phyloP scores from a whole-genome alignment of 495 filamentous ascomycete genomes.

The Annulohypoxylon maeteangense region DNA sequence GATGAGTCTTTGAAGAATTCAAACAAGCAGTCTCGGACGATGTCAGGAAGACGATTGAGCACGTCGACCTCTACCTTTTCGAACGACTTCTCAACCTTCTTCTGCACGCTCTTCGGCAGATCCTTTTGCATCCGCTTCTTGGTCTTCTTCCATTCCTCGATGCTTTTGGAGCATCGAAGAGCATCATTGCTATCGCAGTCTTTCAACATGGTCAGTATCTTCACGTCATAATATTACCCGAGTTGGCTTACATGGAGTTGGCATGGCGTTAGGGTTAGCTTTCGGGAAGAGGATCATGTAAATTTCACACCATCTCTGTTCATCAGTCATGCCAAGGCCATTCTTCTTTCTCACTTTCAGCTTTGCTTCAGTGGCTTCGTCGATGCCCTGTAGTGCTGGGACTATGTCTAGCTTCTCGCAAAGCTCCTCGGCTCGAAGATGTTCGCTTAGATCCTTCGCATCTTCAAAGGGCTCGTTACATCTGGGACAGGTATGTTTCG shows the following conservation, averaged over 20 bases:
- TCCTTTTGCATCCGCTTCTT: conserved; percentile 43
- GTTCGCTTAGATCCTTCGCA: conserved; percentile 48
- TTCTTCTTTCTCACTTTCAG: conserved; percentile 54
- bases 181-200: conserved; percentile 45
- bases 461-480: conserved; percentile 54
- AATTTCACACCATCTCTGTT: conserved; percentile 58
- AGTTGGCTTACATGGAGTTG: conserved; percentile 52
- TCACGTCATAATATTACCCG: background rate
- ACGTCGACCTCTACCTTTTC: conserved; percentile 41
- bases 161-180: conserved; percentile 27
- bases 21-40: conserved; percentile 38
- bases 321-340: conserved; percentile 53
- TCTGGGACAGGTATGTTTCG: conserved; percentile 53
- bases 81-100: conserved; percentile 41
- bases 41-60: conserved; percentile 37
- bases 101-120: conserved; percentile 40
- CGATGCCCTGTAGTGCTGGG: conserved; percentile 41
- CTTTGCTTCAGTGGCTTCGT: conserved; percentile 43
- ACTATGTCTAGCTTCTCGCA: conserved; percentile 46
- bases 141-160: conserved; percentile 39
- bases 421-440: conserved; percentile 51
- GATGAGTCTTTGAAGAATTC: conserved; percentile 42
- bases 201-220: conserved; percentile 34
- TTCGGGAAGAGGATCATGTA: conserved; percentile 56
- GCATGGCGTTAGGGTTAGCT: conserved; percentile 49